Evolutionary conservation across 805 yeast genomes (phyloP), one percentile per base, ranked within the genome.

Genomic region (Metschnikowia continentalis): DNA sequence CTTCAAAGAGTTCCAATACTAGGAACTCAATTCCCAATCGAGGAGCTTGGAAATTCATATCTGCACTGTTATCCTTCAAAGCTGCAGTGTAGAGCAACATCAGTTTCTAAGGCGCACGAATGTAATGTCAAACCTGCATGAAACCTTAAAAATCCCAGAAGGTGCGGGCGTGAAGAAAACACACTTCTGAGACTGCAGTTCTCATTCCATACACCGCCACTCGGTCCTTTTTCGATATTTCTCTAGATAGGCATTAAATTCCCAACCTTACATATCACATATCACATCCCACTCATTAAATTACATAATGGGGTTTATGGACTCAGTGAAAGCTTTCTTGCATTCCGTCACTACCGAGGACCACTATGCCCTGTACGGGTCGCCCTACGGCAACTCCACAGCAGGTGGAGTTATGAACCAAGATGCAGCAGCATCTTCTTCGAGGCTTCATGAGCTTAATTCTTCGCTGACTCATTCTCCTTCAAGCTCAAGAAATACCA

Each of bases 291-390:
- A 14, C 32, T 4, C 6, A 22, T 6, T n/a, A 4, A 8, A 26
- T 32, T 11, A 26, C 50, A 58, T 37, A 15, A 72, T 72, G 76
- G 75, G 75, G 2, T 53, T 72, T 26, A 53, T 72, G 47, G 74
- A 72, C 54, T 66, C 68, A 44, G 69, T 55, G 62, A 74, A 61
- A 68, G 71, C 61, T 5, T 71, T 72, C 52, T 61, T 68, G 39
- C 75, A 80, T 59, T 77, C 82, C 26, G 72, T 80, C 38, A 80
- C 84, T 6, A 80, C 85, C 3, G 77, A 75, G 6, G 85, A 80
- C 56, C 84, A 80, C 60, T 80, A 80, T 60, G 85, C 85, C 20
- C 74, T 79, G 38, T 80, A 76, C 53, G 81, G 75, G 11, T 69
- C 57, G 17, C 62, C 62, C 3, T 59, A 59, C 49, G 53, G 47